These are phyloP conservation scores for Hirsutella minnesotensis DNA, from an alignment of 2,329 filamentous ascomycete species.

Conservation along the genomic window DNA sequence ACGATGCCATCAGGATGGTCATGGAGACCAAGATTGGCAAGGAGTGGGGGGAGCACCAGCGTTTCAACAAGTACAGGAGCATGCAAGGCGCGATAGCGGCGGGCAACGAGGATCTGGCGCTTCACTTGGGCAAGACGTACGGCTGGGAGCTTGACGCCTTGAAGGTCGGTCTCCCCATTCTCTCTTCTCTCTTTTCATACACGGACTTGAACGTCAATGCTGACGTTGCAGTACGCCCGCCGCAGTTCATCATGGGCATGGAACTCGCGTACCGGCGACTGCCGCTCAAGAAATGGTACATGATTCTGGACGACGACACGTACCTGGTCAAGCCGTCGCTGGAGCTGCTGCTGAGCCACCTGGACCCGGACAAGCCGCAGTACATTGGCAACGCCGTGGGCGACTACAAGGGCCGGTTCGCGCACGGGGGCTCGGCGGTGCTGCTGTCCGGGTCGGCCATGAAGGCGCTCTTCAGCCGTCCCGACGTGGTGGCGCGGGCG, in stretches of 20 bases:
- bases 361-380: slow-evolving; percentile 32
- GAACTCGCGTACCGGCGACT: slow-evolving; percentile 37
- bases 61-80: slow-evolving; percentile 27
- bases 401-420: slow-evolving; percentile 42
- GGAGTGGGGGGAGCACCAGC: slow-evolving; percentile 15
- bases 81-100: slow-evolving; percentile 25
- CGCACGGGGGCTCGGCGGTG: slow-evolving; percentile 43
- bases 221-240: neutral
- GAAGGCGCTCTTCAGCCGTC: slow-evolving; percentile 30
- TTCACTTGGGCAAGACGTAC: slow-evolving; percentile 22
- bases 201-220: neutral
- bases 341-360: slow-evolving; percentile 32
- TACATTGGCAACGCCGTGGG: slow-evolving; percentile 47
- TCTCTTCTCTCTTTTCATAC: neutral
- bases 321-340: slow-evolving; percentile 39
- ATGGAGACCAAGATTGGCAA: slow-evolving; percentile 17
- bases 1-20: slow-evolving; percentile 28
- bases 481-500: slow-evolving; percentile 28
- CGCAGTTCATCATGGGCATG: slow-evolving; percentile 41
- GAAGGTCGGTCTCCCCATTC: slow-evolving; percentile 22
- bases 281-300: slow-evolving; percentile 46
- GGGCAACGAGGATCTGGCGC: slow-evolving; percentile 25
- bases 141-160: slow-evolving; percentile 39
- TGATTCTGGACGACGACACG: slow-evolving; percentile 47
- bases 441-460: slow-evolving; percentile 40